Evolutionary conservation across 2,329 filamentous ascomycete species (phyloP).

Genomic region (Cladosporium oxysporum): DNA sequence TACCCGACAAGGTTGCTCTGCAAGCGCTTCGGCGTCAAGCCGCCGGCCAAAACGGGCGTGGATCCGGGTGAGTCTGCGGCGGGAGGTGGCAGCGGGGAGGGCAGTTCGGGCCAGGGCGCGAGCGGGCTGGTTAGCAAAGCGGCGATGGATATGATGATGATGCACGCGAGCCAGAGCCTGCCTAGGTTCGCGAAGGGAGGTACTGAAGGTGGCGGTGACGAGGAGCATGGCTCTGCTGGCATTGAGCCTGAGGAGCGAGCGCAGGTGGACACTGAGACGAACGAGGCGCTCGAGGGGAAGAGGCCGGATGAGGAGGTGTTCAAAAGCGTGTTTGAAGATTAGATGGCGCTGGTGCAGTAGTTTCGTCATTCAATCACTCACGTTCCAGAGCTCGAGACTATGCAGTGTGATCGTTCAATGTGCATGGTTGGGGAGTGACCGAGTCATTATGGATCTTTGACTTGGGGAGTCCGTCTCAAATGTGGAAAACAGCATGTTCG

Average conservation of each 20-base stretch:
- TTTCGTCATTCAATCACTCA: no score
- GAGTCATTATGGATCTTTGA: no score
- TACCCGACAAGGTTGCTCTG: slow-evolving; percentile 83
- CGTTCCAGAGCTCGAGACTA: no score
- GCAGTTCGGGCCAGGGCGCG: slow-evolving; percentile 50
- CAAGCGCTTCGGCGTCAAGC: slow-evolving; percentile 88
- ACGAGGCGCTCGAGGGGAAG: slow-evolving; percentile 74
- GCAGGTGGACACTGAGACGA: slow-evolving; percentile 68
- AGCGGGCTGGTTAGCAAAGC: slow-evolving; percentile 58
- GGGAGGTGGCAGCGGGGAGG: slow-evolving; percentile 37
- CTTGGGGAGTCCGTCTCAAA: no score
- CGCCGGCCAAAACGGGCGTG: slow-evolving; percentile 67
- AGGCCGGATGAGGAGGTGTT: slow-evolving; percentile 80
- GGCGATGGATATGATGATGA: slow-evolving; percentile 58
- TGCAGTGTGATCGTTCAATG: no score
- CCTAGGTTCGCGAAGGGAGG: slow-evolving; percentile 22
- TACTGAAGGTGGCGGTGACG: slow-evolving; percentile 24
- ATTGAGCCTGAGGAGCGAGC: slow-evolving; percentile 29
- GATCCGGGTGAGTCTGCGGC: slow-evolving; percentile 45
- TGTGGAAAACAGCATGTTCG: no score
- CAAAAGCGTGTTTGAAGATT: slow-evolving; percentile 72
- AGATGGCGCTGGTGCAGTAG: neutral
- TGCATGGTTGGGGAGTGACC: no score
- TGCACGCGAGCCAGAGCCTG: slow-evolving; percentile 41
- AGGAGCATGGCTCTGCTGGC: neutral